Evolutionary conservation across 768 basidiomycete species (phyloP), one percentile per base, ranked within the genome.

Genomic region (Boletus bicolor): DNA sequence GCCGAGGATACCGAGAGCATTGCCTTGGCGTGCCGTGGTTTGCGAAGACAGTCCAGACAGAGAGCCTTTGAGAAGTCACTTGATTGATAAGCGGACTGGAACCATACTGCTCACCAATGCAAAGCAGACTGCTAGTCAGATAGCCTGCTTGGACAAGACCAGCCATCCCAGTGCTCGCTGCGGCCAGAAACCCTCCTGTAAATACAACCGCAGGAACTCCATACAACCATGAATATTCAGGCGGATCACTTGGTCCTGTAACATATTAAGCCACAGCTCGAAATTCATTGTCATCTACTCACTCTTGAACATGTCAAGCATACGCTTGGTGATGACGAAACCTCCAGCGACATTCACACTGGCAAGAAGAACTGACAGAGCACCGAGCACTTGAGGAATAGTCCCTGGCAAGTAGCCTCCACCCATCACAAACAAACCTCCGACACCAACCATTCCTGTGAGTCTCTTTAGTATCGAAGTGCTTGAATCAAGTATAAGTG

Each of bases 271-370:
- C 30, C 36, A 17, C 3, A 53, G 17, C 34, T 28, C 34, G 39
- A 17, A 51, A 19, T 32, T 32, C 30, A 11, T 34, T 19, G 4
- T 19, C 17, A 50, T 42, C 12, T 9, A 58, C 79, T 58, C 69
- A 88, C 92, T 85, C 73, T 89, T 90, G 72, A 94, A 94, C 87
- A 94, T 91, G 65, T 93, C 90, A 57, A 94, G 75, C 92, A 94
- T 94, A 42, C 91, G 85, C 71, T 92, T 92, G 24, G 91, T 93
- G 63, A 93, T 87, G 38, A 91, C 85, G 64, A 93, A 93, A 43
- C 92, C 92, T 49, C 92, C 92, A 36, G 88, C 83, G 51, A 94
- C 91, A 65, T 94, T 94, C 56, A 94, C 82, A 55, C 89, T 89
- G 24, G 92, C 92, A 34, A 94, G 75, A 49, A 94, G 80, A n/a